Base-by-base conservation (phyloP, 163 green algal genomes). In the Coccomyxa subellipsoidea region DNA sequence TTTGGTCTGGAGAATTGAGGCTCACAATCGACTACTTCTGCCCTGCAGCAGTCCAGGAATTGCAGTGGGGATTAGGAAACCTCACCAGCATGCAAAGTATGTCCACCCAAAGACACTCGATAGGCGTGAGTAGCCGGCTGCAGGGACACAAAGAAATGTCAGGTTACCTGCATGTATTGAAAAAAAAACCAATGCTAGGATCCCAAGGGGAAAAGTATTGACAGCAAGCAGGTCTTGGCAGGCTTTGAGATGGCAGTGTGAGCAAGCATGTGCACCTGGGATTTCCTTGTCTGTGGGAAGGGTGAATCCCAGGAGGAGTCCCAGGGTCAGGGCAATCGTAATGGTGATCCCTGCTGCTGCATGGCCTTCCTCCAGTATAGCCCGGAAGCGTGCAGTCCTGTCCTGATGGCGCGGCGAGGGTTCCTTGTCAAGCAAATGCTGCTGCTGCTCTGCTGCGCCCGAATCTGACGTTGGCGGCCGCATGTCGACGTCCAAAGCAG, bases 51-150 rank as follows among this genome's bases (percentile, higher is more conserved):
- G n/a, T n/a, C n/a, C n/a, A n/a, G n/a, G n/a, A 8, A 59, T 27
- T 59, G 47, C 1, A 7, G 21, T 7, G 47, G 47, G 47, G 15
- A 59, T 12, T 2, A 8, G 23, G 21, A 18, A 2, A 27, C 3
- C 47, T 27, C 23, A 59, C 66, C 66, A 73, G 66, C 66, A 73
- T 18, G 66, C 66, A 73, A 73, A 73, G 66, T 73, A 73, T 4
- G 66, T 73, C 66, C 66, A 73, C 32, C 66, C 66, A 18, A 73
- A 36, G 27, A 73, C 27, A 23, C n/a, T 73, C 21, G 29, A 36
- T 73, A 23, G 21, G 10, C 66, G 21, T 8, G 21, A 18, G 66
- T 73, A 73, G 1, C 66, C 29, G 21, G 31, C 66, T 73, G 66
- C 27, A 73, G 18, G 32, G 3, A 32, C n/a, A 32, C 27, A 73